Percentiles rank a stretch among this genome's conserved stretches.
These are phyloP conservation scores for Apiotrichum mycotoxinovorans DNA, from an alignment of 1,284 basidiomycete genomes.

Conservation along the genomic window DNA sequence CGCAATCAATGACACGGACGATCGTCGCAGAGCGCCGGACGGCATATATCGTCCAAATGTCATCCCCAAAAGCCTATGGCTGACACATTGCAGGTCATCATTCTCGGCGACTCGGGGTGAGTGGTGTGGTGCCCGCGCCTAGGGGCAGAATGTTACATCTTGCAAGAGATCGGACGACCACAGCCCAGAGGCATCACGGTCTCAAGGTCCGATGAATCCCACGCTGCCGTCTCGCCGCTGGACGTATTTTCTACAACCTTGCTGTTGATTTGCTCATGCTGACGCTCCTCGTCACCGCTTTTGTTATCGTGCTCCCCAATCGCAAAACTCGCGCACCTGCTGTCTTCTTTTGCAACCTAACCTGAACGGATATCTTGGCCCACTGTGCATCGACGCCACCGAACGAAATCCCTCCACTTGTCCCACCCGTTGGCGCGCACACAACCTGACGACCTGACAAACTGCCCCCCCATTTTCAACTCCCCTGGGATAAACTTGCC, in stretches of 20 bases:
- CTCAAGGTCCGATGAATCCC: too few relatives aligned
- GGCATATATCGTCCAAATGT: too few relatives aligned
- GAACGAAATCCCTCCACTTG: not conserved
- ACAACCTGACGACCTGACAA: not conserved
- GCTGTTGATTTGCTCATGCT: not conserved
- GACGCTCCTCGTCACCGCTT: too few relatives aligned
- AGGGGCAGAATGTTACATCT: not conserved
- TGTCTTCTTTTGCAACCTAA: too few relatives aligned
- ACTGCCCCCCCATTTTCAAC: not conserved
- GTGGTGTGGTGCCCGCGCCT: conserved; percentile 42
- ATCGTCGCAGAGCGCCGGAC: too few relatives aligned
- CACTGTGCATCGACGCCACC: not conserved
- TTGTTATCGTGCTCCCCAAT: not conserved
- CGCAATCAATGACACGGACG: too few relatives aligned
- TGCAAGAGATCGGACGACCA: not conserved
- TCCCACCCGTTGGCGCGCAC: not conserved
- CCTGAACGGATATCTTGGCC: not conserved
- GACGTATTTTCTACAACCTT: too few relatives aligned
- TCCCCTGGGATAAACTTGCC: not conserved
- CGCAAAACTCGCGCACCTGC: too few relatives aligned
- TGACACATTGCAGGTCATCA: conserved; percentile 75
- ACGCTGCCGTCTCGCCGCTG: too few relatives aligned
- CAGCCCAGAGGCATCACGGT: too few relatives aligned
- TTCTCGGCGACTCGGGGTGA: conserved; percentile 94
- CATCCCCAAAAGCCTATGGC: too few relatives aligned